Evolutionary conservation across 2,329 filamentous ascomycete genomes (phyloP).

Genomic region (Chrysoporthe deuterocubensis): DNA sequence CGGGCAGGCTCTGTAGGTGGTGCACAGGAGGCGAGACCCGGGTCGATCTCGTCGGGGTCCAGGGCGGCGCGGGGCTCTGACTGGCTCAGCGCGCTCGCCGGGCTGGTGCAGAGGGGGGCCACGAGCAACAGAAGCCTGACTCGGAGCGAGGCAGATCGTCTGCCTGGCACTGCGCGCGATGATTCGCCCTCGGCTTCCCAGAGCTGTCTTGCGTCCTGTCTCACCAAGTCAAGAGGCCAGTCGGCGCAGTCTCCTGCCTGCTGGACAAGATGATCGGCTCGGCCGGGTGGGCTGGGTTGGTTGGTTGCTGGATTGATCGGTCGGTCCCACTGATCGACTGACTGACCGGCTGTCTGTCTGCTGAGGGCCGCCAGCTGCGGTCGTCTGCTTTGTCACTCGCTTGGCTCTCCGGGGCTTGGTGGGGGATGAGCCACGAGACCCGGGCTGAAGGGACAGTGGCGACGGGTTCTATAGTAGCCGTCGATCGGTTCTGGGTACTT

Average conservation of each 20-base stretch:
- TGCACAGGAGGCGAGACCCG: slow-evolving; percentile 27
- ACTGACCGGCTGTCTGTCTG: too few relatives aligned
- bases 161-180: slow-evolving; percentile 18
- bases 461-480: too few relatives aligned
- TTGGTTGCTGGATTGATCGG: neutral
- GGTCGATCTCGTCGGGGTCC: slow-evolving; percentile 26
- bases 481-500: neutral
- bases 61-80: slow-evolving; percentile 14
- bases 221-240: slow-evolving; percentile 17
- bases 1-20: neutral
- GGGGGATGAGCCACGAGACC: neutral
- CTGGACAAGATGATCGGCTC: neutral
- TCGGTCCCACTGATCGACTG: too few relatives aligned
- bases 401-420: neutral
- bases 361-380: too few relatives aligned
- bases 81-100: slow-evolving; percentile 27
- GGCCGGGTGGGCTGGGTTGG: neutral
- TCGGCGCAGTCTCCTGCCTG: slow-evolving; percentile 7
- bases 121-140: slow-evolving; percentile 29
- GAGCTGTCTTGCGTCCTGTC: slow-evolving; percentile 26
- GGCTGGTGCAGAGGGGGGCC: slow-evolving; percentile 21
- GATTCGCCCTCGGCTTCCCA: slow-evolving; percentile 25
- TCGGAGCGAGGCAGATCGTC: slow-evolving; percentile 22
- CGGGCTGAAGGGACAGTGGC: too few relatives aligned
- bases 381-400: too few relatives aligned